Evolutionary conservation across 768 basidiomycete genomes (phyloP).

Genomic region (Rickenella mellea): DNA sequence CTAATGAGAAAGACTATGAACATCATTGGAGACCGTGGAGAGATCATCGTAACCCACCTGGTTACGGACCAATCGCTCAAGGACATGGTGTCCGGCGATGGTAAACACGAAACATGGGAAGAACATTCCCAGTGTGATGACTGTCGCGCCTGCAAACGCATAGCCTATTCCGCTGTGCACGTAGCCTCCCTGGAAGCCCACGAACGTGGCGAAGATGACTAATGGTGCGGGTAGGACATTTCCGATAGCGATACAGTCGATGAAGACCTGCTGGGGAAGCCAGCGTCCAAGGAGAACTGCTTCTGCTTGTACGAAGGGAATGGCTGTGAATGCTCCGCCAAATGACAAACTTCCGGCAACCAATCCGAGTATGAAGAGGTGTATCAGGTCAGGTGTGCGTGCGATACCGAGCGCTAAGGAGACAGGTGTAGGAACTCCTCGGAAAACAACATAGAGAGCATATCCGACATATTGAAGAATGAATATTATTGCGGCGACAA

Average conservation of each 20-base stretch:
- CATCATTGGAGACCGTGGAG: no score
- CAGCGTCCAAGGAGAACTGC: constrained; percentile 4
- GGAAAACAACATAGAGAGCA: constrained; percentile 6
- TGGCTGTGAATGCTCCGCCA: no score
- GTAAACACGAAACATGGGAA: no score
- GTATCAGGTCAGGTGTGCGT: constrained; percentile 1
- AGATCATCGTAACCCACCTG: no score
- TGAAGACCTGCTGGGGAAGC: constrained; percentile 4
- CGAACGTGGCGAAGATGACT: constrained; percentile 4
- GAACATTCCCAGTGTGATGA: no score
- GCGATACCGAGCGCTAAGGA: constrained; percentile 6
- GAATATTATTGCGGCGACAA: constrained; percentile 2
- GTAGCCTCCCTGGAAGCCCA: constrained; percentile 6
- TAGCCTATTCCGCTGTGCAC: no score
- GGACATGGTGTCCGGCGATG: no score
- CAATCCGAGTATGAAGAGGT: constrained; percentile 6
- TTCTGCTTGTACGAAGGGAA: constrained; percentile 7
- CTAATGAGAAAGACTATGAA: no score
- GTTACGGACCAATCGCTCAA: no score
- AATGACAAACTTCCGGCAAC: no score
- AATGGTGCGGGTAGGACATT: constrained; percentile 5
- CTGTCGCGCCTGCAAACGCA: no score
- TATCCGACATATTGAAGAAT: constrained; percentile 6
- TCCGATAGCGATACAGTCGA: constrained; percentile 7
- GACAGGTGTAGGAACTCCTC: constrained; percentile 4